These are phyloP conservation scores for Clarireedia paspali DNA, from an alignment of 2,329 filamentous ascomycete species.

Conservation along the genomic window DNA sequence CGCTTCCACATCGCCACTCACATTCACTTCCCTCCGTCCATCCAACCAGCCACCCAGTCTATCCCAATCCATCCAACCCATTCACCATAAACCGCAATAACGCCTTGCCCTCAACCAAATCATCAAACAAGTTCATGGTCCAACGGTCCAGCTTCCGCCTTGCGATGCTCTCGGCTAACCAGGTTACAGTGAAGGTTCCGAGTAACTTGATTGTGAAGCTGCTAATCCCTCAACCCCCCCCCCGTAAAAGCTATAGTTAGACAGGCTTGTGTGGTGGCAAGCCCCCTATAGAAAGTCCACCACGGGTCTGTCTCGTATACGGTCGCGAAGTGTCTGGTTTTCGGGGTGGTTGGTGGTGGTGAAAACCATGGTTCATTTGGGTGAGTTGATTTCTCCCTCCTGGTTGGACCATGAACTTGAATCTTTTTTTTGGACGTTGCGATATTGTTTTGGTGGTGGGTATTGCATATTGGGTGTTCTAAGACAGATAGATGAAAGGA, in stretches of 20 bases:
- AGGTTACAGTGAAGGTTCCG: not conserved
- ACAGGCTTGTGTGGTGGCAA: not conserved
- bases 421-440: not conserved
- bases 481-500: too few species aligned
- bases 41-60: not conserved
- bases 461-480: not conserved
- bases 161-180: not conserved
- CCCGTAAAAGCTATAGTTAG: slow-evolving; percentile 3
- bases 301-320: not conserved
- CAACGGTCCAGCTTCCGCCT: not conserved
- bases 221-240: not conserved
- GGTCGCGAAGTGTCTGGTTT: not conserved
- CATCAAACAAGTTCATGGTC: slow-evolving; percentile 1
- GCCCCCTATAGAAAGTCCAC: not conserved
- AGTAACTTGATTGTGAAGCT: not conserved
- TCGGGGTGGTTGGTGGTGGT: not conserved
- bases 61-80: not conserved
- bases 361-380: not conserved
- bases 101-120: not conserved
- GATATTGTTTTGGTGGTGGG: not conserved
- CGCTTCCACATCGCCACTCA: not conserved
- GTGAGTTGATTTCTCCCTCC: not conserved
- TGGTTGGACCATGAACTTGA: not conserved
- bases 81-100: not conserved
- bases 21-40: not conserved